Evolutionary conservation across 768 basidiomycete genomes (phyloP), one percentile per base, ranked within the genome.

Genomic region (Lentinula raphanica): DNA sequence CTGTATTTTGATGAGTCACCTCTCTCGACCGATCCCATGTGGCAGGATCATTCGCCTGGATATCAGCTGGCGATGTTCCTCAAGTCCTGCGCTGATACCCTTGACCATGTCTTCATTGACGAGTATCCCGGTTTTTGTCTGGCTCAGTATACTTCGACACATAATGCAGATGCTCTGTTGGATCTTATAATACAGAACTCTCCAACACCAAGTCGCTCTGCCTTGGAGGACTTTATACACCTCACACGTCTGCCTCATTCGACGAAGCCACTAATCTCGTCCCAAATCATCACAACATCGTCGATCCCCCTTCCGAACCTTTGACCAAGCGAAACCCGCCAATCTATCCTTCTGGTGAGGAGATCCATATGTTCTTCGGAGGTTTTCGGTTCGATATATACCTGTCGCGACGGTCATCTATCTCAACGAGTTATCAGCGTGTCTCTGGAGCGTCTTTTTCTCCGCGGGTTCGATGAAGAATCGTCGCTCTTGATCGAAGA

Each of bases 101-200:
- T n/a, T n/a, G n/a, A n/a, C n/a, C n/a, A n/a, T n/a, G n/a, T n/a
- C n/a, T n/a, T n/a, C 38, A 21, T 54, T 5, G 54, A 54, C 28
- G 54, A 54, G 17, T 54, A 54, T 44, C 54, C 54, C 29, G 54
- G 54, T 27, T 54, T 40, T 28, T 21, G 29, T 38, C 5, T 40
- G 13, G 49, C 29, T 27, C 23, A 40, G 29, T 21, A 51, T 36
- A n/a, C 54, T 23, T 17, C 25, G 25, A 28, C 17, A 38, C 11
- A 40, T 23, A 7, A 3, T 23, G 11, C 35, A n/a, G 49, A 51
- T 9, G 31, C n/a, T 35, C 32, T 54, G 1, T 8, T 54, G 9
- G 8, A 54, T 28, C n/a, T 44, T 2, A 13, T 54, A 5, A 19
- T 39, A 13, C 13, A 21, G 3, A 27, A 44, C n/a, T 38, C 42